Base-by-base conservation (phyloP, 1,284 basidiomycete species). In the Ustilago curta region DNA sequence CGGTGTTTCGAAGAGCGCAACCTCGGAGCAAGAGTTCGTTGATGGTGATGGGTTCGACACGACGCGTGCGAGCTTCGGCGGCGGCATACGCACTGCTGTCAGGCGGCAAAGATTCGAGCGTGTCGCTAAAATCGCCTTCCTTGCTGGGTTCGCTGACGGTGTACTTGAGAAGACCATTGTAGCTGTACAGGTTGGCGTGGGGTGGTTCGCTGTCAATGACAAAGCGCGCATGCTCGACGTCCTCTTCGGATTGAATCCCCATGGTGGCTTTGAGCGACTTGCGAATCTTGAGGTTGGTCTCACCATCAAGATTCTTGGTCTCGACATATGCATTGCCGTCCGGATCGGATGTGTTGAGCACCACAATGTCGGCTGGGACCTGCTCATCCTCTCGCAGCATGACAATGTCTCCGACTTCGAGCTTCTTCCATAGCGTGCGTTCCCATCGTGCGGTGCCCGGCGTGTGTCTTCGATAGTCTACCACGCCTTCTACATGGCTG, bases 371-470 rank as follows among this genome's bases (percentile, higher is more conserved):
- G 8, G 96, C 96, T 0, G 96, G 95, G 8, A 98, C 91, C 86
- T 97, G 94, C 67, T 98, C 96, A 84, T 97, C 93, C 81, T 97
- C 94, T 59, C 91, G 88, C 27, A 98, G 87, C 2, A 97, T 87
- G 25, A 99, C 93, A 25, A 98, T 86, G 83, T 98, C 96, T n/a
- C 96, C 96, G 6, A 97, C 95, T 85, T 97, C 94, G 51, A 99
- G 88, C 87, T 98, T 97, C 88, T 98, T 98, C 96, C 96, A 99
- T 1, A 98, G 87, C 3, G 96, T 98, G 62, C 95, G 88, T 84
- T 97, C 95, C 95, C 95, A 98, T 29, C 89, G 88, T 0, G 93
- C 91, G 0, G 91, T 89, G 0, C 94, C 94, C 0, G 88, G 87
- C 1, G 89, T 87, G 32, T 89, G 89, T 55, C 90, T 89, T 49